phyloP scores from a whole-genome alignment of 345 rosid species.

The Cardamine resedifolia region DNA sequence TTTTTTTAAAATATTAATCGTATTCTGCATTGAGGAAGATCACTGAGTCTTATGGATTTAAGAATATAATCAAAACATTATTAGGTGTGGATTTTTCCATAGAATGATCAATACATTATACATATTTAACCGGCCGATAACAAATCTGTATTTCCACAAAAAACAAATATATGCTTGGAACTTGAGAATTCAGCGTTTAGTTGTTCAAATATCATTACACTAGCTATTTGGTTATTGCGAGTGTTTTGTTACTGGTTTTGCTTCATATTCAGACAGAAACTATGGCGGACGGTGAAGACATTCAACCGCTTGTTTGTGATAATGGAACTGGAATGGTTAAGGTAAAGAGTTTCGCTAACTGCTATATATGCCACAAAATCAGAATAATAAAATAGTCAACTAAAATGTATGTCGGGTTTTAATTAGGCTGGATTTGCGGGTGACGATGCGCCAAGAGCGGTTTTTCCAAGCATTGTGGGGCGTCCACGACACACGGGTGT shows the following conservation, averaged over 20 bases:
- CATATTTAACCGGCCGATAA: neutral
- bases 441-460: conserved; percentile 73
- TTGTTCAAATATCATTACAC: neutral
- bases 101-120: neutral
- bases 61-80: neutral
- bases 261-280: conserved; percentile 9
- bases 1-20: too few relatives aligned
- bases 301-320: conserved; percentile 36
- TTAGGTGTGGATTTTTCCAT: neutral
- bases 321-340: conserved; percentile 41
- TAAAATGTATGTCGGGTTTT: neutral
- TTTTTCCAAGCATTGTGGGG: conserved; percentile 66
- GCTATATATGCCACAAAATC: neutral
- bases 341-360: conserved; percentile 25
- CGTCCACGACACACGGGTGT: conserved; percentile 75
- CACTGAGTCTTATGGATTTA: neutral
- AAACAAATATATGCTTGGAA: neutral
- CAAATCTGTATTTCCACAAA: neutral
- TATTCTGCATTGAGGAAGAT: neutral
- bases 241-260: conserved; percentile 15
- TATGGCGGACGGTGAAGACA: conserved; percentile 33
- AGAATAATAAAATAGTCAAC: neutral
- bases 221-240: neutral
- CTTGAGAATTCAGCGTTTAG: neutral
- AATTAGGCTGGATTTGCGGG: conserved; percentile 85